Conservation (phyloP, 176 grass and related monocot genomes). For the Rhynchospora breviuscula region DNA sequence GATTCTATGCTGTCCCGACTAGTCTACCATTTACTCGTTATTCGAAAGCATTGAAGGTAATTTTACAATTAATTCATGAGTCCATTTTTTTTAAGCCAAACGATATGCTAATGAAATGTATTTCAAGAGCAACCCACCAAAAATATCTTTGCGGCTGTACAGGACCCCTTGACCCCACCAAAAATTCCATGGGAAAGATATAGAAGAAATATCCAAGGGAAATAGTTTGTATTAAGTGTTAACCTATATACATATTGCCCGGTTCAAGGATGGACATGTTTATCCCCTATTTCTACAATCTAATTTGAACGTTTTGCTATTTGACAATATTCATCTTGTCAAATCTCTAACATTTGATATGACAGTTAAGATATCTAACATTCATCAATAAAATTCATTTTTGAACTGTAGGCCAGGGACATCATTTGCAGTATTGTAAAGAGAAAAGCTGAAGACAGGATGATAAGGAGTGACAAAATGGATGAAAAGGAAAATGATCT, state of each 20-base stretch:
- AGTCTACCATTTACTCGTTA: conserved; percentile 17
- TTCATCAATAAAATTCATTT: neutral
- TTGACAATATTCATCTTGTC: no score
- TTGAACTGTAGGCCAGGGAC: conserved; percentile 1
- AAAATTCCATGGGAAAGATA: no score
- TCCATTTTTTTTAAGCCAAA: neutral
- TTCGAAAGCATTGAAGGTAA: conserved; percentile 23
- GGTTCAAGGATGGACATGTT: no score
- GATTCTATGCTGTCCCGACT: neutral
- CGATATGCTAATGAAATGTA: neutral
- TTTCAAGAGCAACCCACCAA: no score
- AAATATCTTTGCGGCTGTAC: no score
- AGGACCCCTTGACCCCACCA: no score
- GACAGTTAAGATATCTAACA: neutral
- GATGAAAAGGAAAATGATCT: conserved; percentile 15
- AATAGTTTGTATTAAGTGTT: no score
- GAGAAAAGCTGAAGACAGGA: conserved; percentile 7
- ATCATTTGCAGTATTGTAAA: conserved; percentile 12
- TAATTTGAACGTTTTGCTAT: no score
- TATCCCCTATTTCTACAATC: no score
- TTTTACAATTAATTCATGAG: neutral
- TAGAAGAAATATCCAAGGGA: no score
- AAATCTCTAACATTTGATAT: no score
- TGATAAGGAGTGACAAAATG: neutral
- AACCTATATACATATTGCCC: no score